Evolutionary conservation across 371 early-diverging fungal genomes (phyloP), one percentile per base, ranked within the genome.

Genomic region (Mucor ambiguus): DNA sequence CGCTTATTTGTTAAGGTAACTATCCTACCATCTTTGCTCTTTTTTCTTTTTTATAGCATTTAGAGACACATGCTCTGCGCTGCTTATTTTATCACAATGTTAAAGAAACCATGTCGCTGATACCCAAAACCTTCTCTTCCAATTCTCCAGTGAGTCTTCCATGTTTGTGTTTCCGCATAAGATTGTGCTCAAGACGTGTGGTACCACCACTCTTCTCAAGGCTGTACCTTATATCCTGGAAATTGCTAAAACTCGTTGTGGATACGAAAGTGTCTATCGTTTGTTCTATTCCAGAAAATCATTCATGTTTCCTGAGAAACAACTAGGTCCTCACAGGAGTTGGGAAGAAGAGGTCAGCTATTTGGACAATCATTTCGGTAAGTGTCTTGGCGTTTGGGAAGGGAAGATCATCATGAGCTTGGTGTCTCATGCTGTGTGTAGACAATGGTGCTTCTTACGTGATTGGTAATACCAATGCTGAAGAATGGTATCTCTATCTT

Each of bases 221-320:
- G 92, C 95, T 35, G 71, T 97, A 56, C 92, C 94, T 55, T 84
- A 87, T 59, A 89, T 97, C 46, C 71, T 97, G 44, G 88, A 92
- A 65, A 90, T 95, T 67, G 96, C 95, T 6, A 72, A 77, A 30
- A 77, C 82, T 43, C 81, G 77, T 62, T 87, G 87, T 64, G 86
- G 89, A n/a, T 78, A 88, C 28, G 75, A 85, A 56, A 83, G 83
- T 61, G 77, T 93, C 55, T 87, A 87, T 74, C 88, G 93, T 57
- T 77, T 93, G 26, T 97, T 97, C 69, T 97, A 97, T 79, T 93
- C 94, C 33, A 91, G 97, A 76, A 97, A 96, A 82, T 89, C 91
- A 30, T 96, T 95, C 74, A 89, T 95, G 91, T 96, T 94, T 75
- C 97, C 97, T 35, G 94, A 95, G 60, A 86, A 85, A 72, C 96